Percentiles rank a stretch among this genome's conserved stretches.
These are phyloP conservation scores for Cotoneaster glaucophyllus DNA, from an alignment of 306 rosid species.

Conservation along the genomic window DNA sequence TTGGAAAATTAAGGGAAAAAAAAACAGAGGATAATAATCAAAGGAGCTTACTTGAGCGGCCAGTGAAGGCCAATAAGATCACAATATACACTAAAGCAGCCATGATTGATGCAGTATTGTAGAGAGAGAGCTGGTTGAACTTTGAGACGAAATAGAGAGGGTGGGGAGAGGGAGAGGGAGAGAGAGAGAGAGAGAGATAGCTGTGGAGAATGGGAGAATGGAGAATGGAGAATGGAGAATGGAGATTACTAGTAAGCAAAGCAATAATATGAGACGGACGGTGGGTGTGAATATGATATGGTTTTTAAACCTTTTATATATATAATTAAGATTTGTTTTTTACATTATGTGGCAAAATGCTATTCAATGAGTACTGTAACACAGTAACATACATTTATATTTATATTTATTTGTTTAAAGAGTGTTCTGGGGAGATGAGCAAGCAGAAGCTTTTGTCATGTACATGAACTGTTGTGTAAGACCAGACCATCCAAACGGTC, in stretches of 20 bases:
- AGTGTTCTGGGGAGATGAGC: conserved; percentile 3
- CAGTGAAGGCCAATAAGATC: conserved; percentile 49
- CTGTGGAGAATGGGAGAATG: neutral
- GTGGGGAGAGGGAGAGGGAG: conserved; percentile 4
- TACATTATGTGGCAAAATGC: neutral
- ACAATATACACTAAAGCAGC: conserved; percentile 40
- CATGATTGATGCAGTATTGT: conserved; percentile 42
- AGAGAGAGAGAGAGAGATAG: neutral
- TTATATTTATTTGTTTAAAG: neutral
- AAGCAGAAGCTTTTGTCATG: conserved; percentile 19
- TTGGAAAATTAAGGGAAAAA: neutral
- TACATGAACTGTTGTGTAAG: neutral
- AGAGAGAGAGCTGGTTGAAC: conserved; percentile 4
- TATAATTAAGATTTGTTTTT: neutral
- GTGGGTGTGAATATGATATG: conserved; percentile 17
- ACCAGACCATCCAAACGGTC: conserved; percentile 43
- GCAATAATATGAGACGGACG: conserved; percentile 8
- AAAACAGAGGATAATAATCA: neutral
- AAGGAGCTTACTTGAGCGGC: conserved; percentile 69
- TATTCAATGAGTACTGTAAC: neutral
- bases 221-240: conserved; percentile 6
- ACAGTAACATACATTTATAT: neutral
- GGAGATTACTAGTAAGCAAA: conserved; percentile 33
- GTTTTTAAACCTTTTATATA: conserved; percentile 16
- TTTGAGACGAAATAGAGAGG: neutral